phyloP scores from a whole-genome alignment of 2,329 filamentous ascomycete genomes.

The Cercospora berteroae region DNA sequence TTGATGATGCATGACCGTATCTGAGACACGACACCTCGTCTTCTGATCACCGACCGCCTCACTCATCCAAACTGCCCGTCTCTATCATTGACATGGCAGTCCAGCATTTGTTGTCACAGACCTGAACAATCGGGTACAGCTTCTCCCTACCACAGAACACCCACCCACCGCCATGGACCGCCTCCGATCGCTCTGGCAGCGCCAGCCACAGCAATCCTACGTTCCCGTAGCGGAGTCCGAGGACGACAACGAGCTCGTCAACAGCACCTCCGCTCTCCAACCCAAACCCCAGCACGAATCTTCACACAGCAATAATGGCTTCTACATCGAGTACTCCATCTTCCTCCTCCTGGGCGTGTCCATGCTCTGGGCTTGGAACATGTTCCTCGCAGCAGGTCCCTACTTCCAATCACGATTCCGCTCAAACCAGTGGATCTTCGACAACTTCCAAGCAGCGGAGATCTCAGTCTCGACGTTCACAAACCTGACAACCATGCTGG shows the following conservation, averaged over 20 bases:
- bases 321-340: conserved; percentile 80
- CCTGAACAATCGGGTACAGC: background rate
- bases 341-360: conserved; percentile 83
- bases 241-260: conserved; percentile 17
- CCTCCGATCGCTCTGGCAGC: conserved; percentile 31
- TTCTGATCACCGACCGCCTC: background rate
- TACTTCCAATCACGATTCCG: conserved; percentile 86
- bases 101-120: background rate
- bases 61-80: background rate
- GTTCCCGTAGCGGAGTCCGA: conserved; percentile 30
- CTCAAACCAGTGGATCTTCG: conserved; percentile 65
- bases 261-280: conserved; percentile 5
- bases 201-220: conserved; percentile 34
- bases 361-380: conserved; percentile 99
- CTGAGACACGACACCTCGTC: background rate
- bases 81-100: conserved; percentile 1
- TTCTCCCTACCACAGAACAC: background rate
- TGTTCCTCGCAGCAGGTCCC: conserved; percentile 92
- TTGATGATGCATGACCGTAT: conserved; percentile 2
- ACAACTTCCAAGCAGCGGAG: conserved; percentile 87
- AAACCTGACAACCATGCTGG: conserved; percentile 72
- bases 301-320: conserved; percentile 41
- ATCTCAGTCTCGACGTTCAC: conserved; percentile 81
- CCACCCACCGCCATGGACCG: conserved; percentile 23
- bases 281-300: background rate